Conservation (phyloP, 805 yeast genomes). For the Yamadazyma takamatsuzukensis region DNA sequence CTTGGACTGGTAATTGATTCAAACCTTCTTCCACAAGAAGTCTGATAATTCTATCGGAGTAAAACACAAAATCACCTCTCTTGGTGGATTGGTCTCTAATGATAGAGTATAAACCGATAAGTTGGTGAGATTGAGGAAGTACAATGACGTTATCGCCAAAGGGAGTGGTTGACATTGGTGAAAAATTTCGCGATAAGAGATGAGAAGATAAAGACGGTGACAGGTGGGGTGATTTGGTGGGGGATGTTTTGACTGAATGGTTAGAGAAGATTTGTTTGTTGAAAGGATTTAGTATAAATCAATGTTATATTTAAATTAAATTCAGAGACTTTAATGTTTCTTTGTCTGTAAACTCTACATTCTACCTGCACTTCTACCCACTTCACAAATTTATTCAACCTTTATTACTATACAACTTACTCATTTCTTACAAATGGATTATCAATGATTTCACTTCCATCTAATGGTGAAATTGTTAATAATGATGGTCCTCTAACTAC, state of each 20-base stretch:
- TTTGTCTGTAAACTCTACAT: too few relatives aligned
- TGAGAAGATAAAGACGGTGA: background rate
- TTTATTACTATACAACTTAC: too few relatives aligned
- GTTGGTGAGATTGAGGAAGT: slow-evolving; percentile 86
- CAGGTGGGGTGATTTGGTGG: background rate
- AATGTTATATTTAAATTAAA: too few relatives aligned
- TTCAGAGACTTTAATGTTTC: too few relatives aligned
- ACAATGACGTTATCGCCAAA: slow-evolving; percentile 51
- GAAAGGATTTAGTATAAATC: too few relatives aligned
- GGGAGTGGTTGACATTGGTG: background rate
- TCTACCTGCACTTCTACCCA: too few relatives aligned
- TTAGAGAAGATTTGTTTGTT: too few relatives aligned
- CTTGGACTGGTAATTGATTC: slow-evolving; percentile 87
- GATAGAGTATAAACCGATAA: slow-evolving; percentile 82
- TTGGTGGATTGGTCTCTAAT: slow-evolving; percentile 78
- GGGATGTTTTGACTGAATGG: background rate
- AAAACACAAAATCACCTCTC: slow-evolving; percentile 92
- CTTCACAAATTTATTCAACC: too few relatives aligned
- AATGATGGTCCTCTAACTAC: slow-evolving; percentile 84
- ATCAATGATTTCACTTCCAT: slow-evolving; percentile 66
- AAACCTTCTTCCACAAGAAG: slow-evolving; percentile 92
- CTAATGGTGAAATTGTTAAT: slow-evolving; percentile 68
- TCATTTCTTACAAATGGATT: slow-evolving; percentile 76
- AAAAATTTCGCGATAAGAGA: background rate
- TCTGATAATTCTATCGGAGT: slow-evolving; percentile 91